These are phyloP conservation scores for Phellopilus nigrolimitatus DNA, from an alignment of 1,284 basidiomycete genomes.

Conservation along the genomic window DNA sequence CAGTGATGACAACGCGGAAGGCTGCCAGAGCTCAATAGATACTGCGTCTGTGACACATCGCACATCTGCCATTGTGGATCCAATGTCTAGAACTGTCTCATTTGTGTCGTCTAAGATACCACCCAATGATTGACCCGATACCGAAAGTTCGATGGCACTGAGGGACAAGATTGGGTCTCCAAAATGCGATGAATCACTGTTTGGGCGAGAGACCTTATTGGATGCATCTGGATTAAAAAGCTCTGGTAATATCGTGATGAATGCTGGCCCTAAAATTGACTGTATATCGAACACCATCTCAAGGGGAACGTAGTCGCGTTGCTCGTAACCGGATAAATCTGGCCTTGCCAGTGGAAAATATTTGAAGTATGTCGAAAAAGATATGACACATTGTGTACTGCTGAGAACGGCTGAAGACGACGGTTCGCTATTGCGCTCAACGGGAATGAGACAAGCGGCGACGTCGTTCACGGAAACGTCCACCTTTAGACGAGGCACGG, in stretches of 20 bases:
- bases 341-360: constrained; percentile 7
- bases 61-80: constrained; percentile 48
- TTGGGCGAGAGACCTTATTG: background rate
- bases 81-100: constrained; percentile 44
- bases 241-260: constrained; percentile 16
- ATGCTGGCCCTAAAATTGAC: constrained; percentile 16
- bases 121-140: constrained; percentile 42
- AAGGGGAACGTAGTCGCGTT: constrained; percentile 6
- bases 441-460: constrained; percentile 16
- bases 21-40: constrained; percentile 71
- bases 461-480: constrained; percentile 14
- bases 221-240: constrained; percentile 9
- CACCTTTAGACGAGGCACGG: constrained; percentile 12
- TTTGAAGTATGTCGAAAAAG: constrained; percentile 14
- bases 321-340: background rate
- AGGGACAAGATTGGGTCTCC: constrained; percentile 53
- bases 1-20: constrained; percentile 53
- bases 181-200: constrained; percentile 27
- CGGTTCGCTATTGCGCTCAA: background rate
- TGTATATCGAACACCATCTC: constrained; percentile 6
- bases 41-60: constrained; percentile 56
- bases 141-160: constrained; percentile 48
- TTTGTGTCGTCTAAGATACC: constrained; percentile 40
- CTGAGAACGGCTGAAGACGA: constrained; percentile 14
- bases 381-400: constrained; percentile 17